Evolutionary conservation across 2,329 filamentous ascomycete genomes (phyloP).

Genomic region (Diaporthe velutina): DNA sequence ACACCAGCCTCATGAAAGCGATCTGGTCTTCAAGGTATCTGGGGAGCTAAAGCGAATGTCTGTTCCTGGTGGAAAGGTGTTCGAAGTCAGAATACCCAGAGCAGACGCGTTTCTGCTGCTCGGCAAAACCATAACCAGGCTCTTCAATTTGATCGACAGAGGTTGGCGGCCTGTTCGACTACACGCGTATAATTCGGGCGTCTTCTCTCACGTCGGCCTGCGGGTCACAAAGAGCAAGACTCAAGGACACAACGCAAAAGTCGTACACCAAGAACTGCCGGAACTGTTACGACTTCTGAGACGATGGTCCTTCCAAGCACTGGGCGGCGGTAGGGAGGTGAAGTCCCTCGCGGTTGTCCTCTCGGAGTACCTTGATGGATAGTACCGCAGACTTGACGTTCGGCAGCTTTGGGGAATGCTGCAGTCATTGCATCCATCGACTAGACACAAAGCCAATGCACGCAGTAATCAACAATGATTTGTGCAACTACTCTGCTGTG

Average conservation of each 20-base stretch:
- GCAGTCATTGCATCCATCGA: neutral
- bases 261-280: too few relatives aligned
- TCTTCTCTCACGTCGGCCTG: neutral
- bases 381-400: neutral
- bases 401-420: neutral
- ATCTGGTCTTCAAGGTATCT: neutral
- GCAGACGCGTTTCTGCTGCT: neutral
- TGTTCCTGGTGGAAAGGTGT: neutral
- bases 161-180: neutral
- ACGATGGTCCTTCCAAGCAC: neutral
- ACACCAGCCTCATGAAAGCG: neutral
- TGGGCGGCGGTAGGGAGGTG: neutral
- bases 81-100: neutral
- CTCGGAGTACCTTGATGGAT: neutral
- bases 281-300: neutral
- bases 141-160: neutral
- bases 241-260: too few relatives aligned
- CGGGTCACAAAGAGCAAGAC: neutral
- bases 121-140: neutral
- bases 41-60: too few relatives aligned
- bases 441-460: accelerated
- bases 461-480: too few relatives aligned
- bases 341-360: too few relatives aligned
- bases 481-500: neutral
- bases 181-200: neutral